Evolutionary conservation across 2,329 filamentous ascomycete species (phyloP).

Genomic region (Emmonsia crescens): DNA sequence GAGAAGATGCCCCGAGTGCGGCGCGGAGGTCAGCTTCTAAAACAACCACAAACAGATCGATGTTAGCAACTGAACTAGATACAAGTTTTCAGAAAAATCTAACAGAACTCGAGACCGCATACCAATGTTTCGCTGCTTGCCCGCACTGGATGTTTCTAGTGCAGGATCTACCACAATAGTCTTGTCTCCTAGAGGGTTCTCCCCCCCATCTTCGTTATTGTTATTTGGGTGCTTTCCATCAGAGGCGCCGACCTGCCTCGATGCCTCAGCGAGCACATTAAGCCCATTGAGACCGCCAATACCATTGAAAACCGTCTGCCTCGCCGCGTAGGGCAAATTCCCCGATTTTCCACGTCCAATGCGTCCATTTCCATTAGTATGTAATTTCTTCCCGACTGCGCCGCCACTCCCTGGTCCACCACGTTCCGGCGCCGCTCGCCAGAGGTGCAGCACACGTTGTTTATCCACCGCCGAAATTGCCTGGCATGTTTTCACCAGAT

Average conservation of each 20-base stretch:
- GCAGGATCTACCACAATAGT: constrained; percentile 34
- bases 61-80: constrained; percentile 1
- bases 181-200: constrained; percentile 3
- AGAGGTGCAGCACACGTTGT: constrained; percentile 60
- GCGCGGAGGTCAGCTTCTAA: constrained; percentile 2
- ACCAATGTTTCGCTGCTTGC: constrained; percentile 7
- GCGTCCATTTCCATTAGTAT: constrained; percentile 20
- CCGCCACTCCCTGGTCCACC: constrained; percentile 19
- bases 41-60: neutral
- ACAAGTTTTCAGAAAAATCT: neutral
- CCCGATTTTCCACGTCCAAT: constrained; percentile 27
- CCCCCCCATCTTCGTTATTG: constrained; percentile 20
- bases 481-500: constrained; percentile 79
- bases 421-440: constrained; percentile 57
- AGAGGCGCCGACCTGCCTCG: constrained; percentile 57
- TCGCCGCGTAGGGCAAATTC: constrained; percentile 36
- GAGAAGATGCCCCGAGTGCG: neutral
- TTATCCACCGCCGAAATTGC: constrained; percentile 64
- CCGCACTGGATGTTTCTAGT: constrained; percentile 22
- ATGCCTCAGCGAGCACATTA: constrained; percentile 80
- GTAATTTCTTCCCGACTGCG: constrained; percentile 4
- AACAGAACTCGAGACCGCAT: neutral
- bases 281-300: constrained; percentile 59
- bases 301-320: constrained; percentile 26
- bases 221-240: constrained; percentile 35